Percentiles rank a stretch among this genome's conserved stretches.
Evolutionary conservation across 441 rosid genomes (phyloP).

Genomic region (Eruca vesicaria): DNA sequence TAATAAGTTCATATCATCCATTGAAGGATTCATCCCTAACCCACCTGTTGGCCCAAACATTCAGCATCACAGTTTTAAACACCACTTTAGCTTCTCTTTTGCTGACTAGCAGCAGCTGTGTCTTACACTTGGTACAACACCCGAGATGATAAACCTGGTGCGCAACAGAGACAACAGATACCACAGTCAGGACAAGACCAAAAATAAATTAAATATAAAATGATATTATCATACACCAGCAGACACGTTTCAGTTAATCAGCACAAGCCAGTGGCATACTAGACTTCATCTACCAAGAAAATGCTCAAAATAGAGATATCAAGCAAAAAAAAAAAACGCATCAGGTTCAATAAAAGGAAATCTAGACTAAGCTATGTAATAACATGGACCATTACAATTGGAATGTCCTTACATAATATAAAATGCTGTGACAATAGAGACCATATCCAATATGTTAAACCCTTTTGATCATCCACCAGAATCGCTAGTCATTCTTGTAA

Average conservation of each 20-base stretch:
- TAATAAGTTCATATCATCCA: constrained; percentile 97
- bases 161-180: neutral
- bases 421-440: no score
- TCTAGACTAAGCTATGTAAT: no score
- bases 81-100: constrained; percentile 33
- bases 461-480: constrained; percentile 16
- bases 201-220: neutral
- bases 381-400: no score
- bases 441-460: neutral
- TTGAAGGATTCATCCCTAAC: constrained; percentile 84
- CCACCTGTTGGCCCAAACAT: constrained; percentile 84
- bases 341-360: no score
- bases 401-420: no score
- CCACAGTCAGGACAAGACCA: neutral
- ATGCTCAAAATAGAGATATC: constrained; percentile 3
- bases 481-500: constrained; percentile 1
- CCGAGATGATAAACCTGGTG: constrained; percentile 11
- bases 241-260: neutral
- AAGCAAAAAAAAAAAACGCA: no score
- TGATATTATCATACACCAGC: no score
- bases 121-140: no score
- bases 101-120: constrained; percentile 33
- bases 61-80: constrained; percentile 74
- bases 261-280: neutral
- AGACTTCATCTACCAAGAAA: constrained; percentile 9